A percentile compares a stretch with the other conserved stretches of the same genome.
These are phyloP conservation scores for Colletotrichum higginsianum DNA, from an alignment of 2,329 filamentous ascomycete species.

Conservation along the genomic window DNA sequence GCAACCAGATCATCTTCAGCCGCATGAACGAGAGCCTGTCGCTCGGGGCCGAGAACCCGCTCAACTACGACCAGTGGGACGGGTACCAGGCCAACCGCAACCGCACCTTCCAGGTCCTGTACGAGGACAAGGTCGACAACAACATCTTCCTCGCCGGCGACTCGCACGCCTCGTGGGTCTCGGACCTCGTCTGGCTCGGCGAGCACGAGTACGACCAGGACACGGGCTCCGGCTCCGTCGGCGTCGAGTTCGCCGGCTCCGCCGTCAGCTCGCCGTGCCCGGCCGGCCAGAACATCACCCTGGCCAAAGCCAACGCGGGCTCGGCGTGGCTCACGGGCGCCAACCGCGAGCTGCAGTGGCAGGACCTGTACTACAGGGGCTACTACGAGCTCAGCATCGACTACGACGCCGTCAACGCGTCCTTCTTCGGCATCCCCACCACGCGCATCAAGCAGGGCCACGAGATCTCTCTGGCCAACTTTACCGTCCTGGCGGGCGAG, in stretches of 20 bases:
- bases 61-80: conserved; percentile 67
- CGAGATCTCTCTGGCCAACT: conserved; percentile 79
- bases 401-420: conserved; percentile 71
- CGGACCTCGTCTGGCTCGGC: conserved; percentile 72
- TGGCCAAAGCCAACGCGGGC: conserved; percentile 6
- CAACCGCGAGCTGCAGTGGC: conserved; percentile 80
- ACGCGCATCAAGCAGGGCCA: conserved; percentile 71
- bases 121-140: conserved; percentile 78
- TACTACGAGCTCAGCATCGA: conserved; percentile 77
- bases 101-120: conserved; percentile 77
- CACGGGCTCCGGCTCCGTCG: conserved; percentile 70
- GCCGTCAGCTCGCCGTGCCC: conserved; percentile 62
- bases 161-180: conserved; percentile 76
- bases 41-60: conserved; percentile 51
- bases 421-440: conserved; percentile 71
- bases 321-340: conserved; percentile 43
- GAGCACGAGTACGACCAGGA: conserved; percentile 65
- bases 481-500: conserved; percentile 74
- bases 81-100: conserved; percentile 81
- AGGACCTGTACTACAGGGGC: conserved; percentile 80
- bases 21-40: conserved; percentile 52
- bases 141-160: conserved; percentile 82
- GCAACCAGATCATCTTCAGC: conserved; percentile 78
- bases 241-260: conserved; percentile 76
- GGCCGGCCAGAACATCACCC: conserved; percentile 20